Conservation (phyloP, 805 yeast genomes). For the Crinitomyces ghanaensis region DNA sequence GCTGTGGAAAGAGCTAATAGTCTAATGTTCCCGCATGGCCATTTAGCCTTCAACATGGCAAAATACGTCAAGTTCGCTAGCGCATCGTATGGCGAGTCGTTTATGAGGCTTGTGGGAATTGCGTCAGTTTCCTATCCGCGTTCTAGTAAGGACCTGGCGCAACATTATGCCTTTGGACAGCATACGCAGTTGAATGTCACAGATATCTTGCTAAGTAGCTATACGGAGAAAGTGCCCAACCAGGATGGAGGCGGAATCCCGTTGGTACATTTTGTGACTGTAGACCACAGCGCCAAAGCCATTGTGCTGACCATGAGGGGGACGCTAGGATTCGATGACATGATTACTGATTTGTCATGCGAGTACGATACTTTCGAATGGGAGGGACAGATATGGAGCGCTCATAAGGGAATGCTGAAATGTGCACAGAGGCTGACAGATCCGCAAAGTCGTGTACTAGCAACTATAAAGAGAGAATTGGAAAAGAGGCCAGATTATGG, state of each 20-base stretch:
- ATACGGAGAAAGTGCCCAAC: constrained; percentile 14
- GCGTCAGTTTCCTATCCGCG: constrained; percentile 12
- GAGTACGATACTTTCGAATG: constrained; percentile 23
- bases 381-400: constrained; percentile 20
- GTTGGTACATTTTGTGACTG: constrained; percentile 23
- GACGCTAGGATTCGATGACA: constrained; percentile 25
- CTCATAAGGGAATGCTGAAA: constrained; percentile 25
- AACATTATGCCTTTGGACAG: constrained; percentile 24
- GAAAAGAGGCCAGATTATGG: constrained; percentile 23
- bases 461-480: constrained; percentile 15
- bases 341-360: constrained; percentile 25
- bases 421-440: constrained; percentile 19
- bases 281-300: constrained; percentile 23
- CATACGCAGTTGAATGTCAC: constrained; percentile 22
- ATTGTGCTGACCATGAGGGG: constrained; percentile 26
- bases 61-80: constrained; percentile 24
- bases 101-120: constrained; percentile 23
- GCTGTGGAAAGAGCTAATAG: too few relatives aligned
- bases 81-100: constrained; percentile 27
- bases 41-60: constrained; percentile 21
- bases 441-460: constrained; percentile 18
- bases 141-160: constrained; percentile 19
- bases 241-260: constrained; percentile 17
- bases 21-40: too few relatives aligned
- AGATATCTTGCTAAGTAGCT: constrained; percentile 23